Evolutionary conservation across 148 eudicot species (phyloP).

Genomic region (Polygonum maritimum): DNA sequence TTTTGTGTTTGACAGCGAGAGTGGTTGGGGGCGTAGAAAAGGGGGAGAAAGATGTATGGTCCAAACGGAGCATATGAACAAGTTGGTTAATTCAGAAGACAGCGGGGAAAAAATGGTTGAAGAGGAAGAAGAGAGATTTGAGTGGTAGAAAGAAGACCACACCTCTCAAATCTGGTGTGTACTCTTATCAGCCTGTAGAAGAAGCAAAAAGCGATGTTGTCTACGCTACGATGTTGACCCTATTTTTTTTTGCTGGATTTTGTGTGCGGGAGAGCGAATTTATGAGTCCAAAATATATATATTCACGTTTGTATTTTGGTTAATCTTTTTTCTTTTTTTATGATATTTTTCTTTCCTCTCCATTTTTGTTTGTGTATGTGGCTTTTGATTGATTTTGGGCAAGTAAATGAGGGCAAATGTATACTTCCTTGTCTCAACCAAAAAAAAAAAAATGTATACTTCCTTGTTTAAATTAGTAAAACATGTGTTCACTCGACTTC

Average conservation of each 20-base stretch:
- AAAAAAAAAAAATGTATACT: too few species aligned
- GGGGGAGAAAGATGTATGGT: slow-evolving; percentile 9
- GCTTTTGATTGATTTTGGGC: too few species aligned
- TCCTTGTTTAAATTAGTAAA: too few species aligned
- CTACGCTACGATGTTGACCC: background rate
- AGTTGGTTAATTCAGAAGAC: background rate
- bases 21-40: background rate
- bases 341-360: too few species aligned
- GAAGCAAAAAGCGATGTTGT: background rate
- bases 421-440: too few species aligned
- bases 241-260: background rate
- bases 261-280: background rate
- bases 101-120: background rate
- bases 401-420: too few species aligned
- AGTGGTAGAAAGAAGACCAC: slow-evolving; percentile 10
- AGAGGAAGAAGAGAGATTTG: slow-evolving; percentile 4
- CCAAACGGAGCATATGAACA: slow-evolving; percentile 14
- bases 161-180: slow-evolving; percentile 2
- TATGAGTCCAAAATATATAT: background rate
- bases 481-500: too few species aligned
- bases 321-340: too few species aligned
- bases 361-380: too few species aligned
- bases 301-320: too few species aligned
- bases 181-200: slow-evolving; percentile 10
- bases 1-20: background rate